These are phyloP conservation scores for Eruca vesicaria DNA, from an alignment of 441 rosid genomes.

Conservation along the genomic window DNA sequence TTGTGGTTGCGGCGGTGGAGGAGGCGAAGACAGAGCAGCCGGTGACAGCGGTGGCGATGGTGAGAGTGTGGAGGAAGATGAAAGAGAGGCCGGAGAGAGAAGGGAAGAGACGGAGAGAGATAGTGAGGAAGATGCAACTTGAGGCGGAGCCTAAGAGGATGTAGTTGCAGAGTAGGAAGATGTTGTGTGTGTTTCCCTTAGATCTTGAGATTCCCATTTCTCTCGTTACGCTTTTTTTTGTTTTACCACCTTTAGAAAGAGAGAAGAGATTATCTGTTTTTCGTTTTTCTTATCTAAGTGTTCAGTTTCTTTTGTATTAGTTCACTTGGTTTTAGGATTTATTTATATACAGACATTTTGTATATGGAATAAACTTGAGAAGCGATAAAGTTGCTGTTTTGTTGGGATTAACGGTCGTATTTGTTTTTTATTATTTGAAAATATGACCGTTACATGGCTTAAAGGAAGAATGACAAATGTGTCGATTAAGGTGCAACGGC, in stretches of 20 bases:
- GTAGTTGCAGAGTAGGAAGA: conserved; percentile 81
- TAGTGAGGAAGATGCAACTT: conserved; percentile 86
- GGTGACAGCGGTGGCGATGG: conserved; percentile 65
- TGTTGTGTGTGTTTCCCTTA: conserved; percentile 57
- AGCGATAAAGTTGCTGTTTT: conserved; percentile 6
- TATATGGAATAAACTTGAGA: background rate
- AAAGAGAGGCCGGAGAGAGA: conserved; percentile 73
- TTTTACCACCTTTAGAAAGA: background rate
- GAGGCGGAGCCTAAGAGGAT: conserved; percentile 86
- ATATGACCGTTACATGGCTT: conserved; percentile 26
- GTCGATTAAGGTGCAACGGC: background rate
- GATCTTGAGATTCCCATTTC: conserved; percentile 37
- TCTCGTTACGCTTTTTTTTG: too few species aligned
- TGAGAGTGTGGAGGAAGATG: conserved; percentile 70
- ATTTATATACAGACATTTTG: background rate
- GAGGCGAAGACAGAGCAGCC: conserved; percentile 70
- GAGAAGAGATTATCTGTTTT: background rate
- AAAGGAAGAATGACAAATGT: background rate
- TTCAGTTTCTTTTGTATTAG: background rate
- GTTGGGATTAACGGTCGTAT: conserved; percentile 29
- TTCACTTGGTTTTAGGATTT: conserved; percentile 7
- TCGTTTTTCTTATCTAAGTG: background rate
- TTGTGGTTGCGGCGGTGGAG: conserved; percentile 36
- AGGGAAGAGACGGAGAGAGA: conserved; percentile 81
- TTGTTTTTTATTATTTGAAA: background rate